Evolutionary conservation across 164 flowering plant genomes (phyloP), one percentile per base, ranked within the genome.

Genomic region (Santalum album): DNA sequence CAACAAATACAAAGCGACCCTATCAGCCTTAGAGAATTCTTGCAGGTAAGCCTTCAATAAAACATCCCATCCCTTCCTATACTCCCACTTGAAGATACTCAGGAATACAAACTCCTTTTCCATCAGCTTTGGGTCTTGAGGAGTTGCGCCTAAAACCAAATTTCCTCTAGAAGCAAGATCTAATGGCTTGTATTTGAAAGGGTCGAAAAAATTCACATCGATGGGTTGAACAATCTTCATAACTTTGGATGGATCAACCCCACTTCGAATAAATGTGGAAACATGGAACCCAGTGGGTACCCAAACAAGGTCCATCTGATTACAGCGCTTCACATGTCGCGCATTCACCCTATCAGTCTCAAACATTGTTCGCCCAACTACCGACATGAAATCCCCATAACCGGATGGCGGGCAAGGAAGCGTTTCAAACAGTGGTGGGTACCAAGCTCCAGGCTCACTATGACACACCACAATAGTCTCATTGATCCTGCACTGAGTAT

Each of bases 401-500:
- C 73, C 83, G 39, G 54, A 45, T 6, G 88, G 87, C 21, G 95
- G 95, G 59, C 95, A 87, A 2, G 89, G 89, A 4, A 63, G 29
- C 20, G 95, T 87, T 10, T 84, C 53, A 58, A 80, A 84, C 65
- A 87, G 57, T 23, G 89, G 90, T 7, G 91, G 89, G 44, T 77
- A 64, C 90, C 95, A 84, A 64, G 91, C 90, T 46, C 95, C 95
- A 11, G 95, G 95, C 66, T 87, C 95, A 61, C 89, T 82, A 51
- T 84, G 95, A 43, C 95, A 87, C 7, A 84, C 64, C 47, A 87
- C 85, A 36, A 87, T 60, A 17, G 89, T 78, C 60, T 73, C 77
- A 56, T 82, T 72, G 64, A 63, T 32, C 27, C 65, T 66, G 59
- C 90, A 83, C 47, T 68, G 47, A 7, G 75, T 73, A 27, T 46